A percentile compares a stretch with the other conserved stretches of the same genome.
Conservation (phyloP, 2,329 filamentous ascomycete species). For the Pestalotiopsis sp. region DNA sequence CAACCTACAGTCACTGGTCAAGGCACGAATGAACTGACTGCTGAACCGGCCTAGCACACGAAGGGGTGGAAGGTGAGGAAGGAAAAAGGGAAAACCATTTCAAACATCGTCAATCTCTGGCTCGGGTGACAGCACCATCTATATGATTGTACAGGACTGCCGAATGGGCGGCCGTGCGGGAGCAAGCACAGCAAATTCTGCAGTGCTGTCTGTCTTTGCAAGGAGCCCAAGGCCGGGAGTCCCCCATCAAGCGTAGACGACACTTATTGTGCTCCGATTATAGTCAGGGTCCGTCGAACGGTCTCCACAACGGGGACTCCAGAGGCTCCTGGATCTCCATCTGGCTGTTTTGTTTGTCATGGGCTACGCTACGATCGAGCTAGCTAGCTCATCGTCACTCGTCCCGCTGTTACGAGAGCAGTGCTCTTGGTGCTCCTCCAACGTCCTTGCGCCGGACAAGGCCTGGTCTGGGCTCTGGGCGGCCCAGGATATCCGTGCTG, state of each 20-base stretch:
- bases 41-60: constrained; percentile 9
- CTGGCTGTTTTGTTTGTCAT: constrained; percentile 8
- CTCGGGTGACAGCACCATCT: background rate
- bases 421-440: background rate
- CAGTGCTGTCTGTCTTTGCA: background rate
- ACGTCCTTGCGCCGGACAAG: constrained; percentile 6
- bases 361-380: background rate
- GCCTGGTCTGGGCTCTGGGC: background rate
- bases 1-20: background rate
- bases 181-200: background rate
- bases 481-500: constrained; percentile 9
- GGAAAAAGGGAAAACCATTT: constrained; percentile 7
- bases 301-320: background rate
- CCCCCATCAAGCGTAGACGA: background rate
- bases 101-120: background rate
- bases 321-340: constrained; percentile 8
- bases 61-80: background rate
- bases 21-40: constrained; percentile 2
- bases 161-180: constrained; percentile 1
- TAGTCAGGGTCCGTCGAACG: constrained; percentile 1
- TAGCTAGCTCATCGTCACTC: background rate
- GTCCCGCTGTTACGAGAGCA: constrained; percentile 3
- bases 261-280: constrained; percentile 3
- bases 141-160: constrained; percentile 1
- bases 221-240: background rate